Base-by-base conservation (phyloP, 75 land plant species). In the Pinus albicaulis region DNA sequence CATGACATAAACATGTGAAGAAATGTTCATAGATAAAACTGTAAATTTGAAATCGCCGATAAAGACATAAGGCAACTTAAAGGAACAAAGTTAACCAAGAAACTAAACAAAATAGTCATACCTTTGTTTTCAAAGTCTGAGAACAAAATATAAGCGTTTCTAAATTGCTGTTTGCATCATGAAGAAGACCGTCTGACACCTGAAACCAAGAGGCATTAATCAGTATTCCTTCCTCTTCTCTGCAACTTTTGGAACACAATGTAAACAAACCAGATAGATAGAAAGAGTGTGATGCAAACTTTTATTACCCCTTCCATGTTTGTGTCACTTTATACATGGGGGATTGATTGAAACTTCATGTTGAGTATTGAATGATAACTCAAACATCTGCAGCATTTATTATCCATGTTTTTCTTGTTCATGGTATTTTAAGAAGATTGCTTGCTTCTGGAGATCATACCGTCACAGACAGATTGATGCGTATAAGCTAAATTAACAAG, bases 101-200 rank as follows among this genome's bases (percentile, higher is more conserved):
- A 68, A 68, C 14, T 36, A 68, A 68, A 8, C n/a, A 41, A 68
- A 68, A 41, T 19, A 48, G 11, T 25, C 64, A 25, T 84, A 93
- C 99, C 99, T 96, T 96, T 76, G 95, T 94, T 80, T 90, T 85
- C 38, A 96, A 85, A 24, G 99, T 94, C 63, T 96, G 99, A 77
- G 98, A 91, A 77, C 95, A 94, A 77, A 96, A 96, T 28, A 92
- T 82, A n/a, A 90, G 86, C 14, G 91, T 91, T 77, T 96, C 99
- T 23, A 92, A 81, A 79, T 86, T 96, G 82, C 95, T 94, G 58
- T 76, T 86, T 19, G 98, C 65, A 85, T 96, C 98, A 70, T 96
- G 99, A 76, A 96, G 99, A 74, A 96, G 77, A 83, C 83, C 89
- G 80, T 96, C 98, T 60, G 98, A 84, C 23, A 94, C 91, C 99